Conservation (phyloP, 1,139 yeast genomes). For the Pichia sp. region DNA sequence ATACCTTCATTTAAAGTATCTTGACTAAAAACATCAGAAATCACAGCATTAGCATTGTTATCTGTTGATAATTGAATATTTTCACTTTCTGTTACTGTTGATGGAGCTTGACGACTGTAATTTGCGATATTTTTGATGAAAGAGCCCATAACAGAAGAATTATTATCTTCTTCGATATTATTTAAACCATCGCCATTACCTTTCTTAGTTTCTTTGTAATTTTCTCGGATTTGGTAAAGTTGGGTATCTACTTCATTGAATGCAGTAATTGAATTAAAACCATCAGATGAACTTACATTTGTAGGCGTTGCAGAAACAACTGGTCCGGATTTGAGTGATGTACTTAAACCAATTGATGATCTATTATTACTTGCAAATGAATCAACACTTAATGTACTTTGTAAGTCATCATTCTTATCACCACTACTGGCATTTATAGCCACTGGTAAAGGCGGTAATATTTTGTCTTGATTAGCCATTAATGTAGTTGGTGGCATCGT, state of each 20-base stretch:
- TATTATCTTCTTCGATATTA: background rate
- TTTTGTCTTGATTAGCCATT: constrained; percentile 7
- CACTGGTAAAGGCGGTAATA: constrained; percentile 13
- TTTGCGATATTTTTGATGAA: background rate
- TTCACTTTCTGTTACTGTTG: background rate
- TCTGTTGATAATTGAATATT: background rate
- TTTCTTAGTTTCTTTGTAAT: background rate
- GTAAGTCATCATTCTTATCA: background rate
- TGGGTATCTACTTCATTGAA: background rate
- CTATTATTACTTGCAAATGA: constrained; percentile 1
- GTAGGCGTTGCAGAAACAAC: constrained; percentile 9
- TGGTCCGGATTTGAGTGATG: constrained; percentile 9
- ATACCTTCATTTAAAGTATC: constrained; percentile 8
- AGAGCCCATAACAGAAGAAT: background rate
- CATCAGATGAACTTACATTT: constrained; percentile 6
- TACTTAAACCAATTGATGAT: constrained; percentile 5
- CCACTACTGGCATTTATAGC: no score
- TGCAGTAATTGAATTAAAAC: background rate
- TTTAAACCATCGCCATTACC: background rate
- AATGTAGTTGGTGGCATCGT: constrained; percentile 15
- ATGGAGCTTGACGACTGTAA: background rate
- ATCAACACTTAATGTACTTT: constrained; percentile 1
- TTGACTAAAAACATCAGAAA: background rate
- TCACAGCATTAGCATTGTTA: background rate
- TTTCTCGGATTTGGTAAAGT: background rate